A percentile compares a stretch with the other conserved stretches of the same genome.
These are phyloP conservation scores for Erigeron philadelphicus DNA, from an alignment of 140 eudicot species.

Conservation along the genomic window DNA sequence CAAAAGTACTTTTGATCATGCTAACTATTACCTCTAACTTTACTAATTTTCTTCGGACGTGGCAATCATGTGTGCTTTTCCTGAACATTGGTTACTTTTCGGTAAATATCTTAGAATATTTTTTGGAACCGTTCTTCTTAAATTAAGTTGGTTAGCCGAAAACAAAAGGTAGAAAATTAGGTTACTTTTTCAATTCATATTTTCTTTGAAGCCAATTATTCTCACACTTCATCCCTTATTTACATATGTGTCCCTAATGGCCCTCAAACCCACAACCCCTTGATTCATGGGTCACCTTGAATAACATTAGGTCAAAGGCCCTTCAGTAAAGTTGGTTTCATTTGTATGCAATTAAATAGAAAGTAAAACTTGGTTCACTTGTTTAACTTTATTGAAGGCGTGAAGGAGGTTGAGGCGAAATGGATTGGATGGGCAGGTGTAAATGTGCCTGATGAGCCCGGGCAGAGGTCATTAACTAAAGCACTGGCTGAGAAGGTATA, in stretches of 20 bases:
- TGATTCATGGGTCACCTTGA: no score
- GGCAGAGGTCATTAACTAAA: slow-evolving; percentile 71
- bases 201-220: not conserved
- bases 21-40: not conserved
- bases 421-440: slow-evolving; percentile 99
- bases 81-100: not conserved
- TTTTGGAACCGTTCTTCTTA: not conserved
- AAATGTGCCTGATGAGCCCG: slow-evolving; percentile 90
- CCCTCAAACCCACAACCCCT: no score
- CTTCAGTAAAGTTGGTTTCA: not conserved
- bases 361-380: slow-evolving; percentile 4
- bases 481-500: slow-evolving; percentile 84
- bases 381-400: slow-evolving; percentile 46
- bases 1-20: not conserved
- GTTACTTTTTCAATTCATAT: not conserved
- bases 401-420: slow-evolving; percentile 88
- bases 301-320: no score
- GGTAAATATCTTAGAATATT: not conserved
- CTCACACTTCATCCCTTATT: no score
- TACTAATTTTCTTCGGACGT: no score
- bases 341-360: not conserved
- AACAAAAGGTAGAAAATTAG: not conserved
- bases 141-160: not conserved
- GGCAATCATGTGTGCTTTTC: no score
- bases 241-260: no score